Conservation (phyloP, 2,329 filamentous ascomycete genomes). For the Talaromyces rugulosus region DNA sequence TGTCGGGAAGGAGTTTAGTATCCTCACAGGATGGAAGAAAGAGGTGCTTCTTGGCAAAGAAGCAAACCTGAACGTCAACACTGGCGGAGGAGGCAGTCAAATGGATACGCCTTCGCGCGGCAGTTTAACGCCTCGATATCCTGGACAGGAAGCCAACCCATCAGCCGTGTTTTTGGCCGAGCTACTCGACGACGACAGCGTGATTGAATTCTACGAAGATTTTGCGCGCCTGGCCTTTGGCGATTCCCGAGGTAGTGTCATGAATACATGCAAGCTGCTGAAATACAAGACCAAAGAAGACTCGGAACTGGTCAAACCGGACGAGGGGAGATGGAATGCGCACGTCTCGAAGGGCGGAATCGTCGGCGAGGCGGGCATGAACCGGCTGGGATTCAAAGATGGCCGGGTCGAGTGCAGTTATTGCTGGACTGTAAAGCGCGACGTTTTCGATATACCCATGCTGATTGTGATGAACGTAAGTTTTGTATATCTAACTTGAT, state of each 20-base stretch:
- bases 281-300: slow-evolving; percentile 79
- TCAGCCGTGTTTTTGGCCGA: slow-evolving; percentile 89
- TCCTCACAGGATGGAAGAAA: slow-evolving; percentile 90
- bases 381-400: slow-evolving; percentile 71
- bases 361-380: slow-evolving; percentile 63
- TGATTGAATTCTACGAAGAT: slow-evolving; percentile 93
- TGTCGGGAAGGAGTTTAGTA: slow-evolving; percentile 94
- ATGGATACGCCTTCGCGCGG: slow-evolving; percentile 18
- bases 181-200: slow-evolving; percentile 86
- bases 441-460: slow-evolving; percentile 98
- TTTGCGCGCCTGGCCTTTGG: slow-evolving; percentile 90
- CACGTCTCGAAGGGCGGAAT: slow-evolving; percentile 43
- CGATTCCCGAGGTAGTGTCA: slow-evolving; percentile 80
- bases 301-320: slow-evolving; percentile 35
- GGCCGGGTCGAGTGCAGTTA: slow-evolving; percentile 93
- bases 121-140: slow-evolving; percentile 45
- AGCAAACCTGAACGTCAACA: slow-evolving; percentile 82
- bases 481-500: slow-evolving; percentile 22
- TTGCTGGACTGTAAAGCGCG: slow-evolving; percentile 94
- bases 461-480: slow-evolving; percentile 97
- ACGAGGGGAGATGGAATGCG: slow-evolving; percentile 45
- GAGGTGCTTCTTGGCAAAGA: slow-evolving; percentile 84
- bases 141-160: slow-evolving; percentile 38
- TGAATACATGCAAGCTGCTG: slow-evolving; percentile 76
- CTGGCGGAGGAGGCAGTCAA: slow-evolving; percentile 42